These are phyloP conservation scores for Moesziomyces antarcticus DNA, from an alignment of 1,284 basidiomycete genomes.

Conservation along the genomic window DNA sequence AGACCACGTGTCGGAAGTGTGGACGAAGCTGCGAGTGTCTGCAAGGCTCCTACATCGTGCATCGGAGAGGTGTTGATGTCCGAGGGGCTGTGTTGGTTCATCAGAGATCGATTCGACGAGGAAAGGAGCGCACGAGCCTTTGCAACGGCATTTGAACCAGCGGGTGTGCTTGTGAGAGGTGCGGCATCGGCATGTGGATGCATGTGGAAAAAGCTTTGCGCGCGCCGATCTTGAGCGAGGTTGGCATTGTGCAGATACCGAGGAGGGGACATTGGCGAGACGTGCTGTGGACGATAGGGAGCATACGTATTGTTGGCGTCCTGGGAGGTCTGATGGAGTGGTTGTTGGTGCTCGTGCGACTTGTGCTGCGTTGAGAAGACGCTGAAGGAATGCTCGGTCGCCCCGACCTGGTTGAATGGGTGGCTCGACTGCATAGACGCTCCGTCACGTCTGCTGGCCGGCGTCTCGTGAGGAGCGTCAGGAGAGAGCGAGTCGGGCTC, in stretches of 20 bases:
- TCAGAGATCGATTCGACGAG: too few species aligned
- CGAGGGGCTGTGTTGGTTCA: slow-evolving; percentile 8
- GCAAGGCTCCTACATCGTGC: slow-evolving; percentile 4
- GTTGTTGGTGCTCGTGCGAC: slow-evolving; percentile 3
- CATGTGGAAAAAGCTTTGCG: slow-evolving; percentile 3
- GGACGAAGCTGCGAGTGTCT: neutral
- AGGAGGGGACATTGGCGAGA: slow-evolving; percentile 6
- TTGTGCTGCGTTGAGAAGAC: slow-evolving; percentile 1
- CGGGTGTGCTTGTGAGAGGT: slow-evolving; percentile 1
- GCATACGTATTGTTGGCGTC: neutral
- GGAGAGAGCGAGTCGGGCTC: slow-evolving; percentile 14
- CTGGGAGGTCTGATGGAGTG: neutral
- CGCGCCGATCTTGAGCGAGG: slow-evolving; percentile 10
- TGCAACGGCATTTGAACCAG: neutral
- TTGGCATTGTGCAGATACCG: slow-evolving; percentile 2
- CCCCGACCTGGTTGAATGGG: neutral
- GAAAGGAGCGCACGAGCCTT: neutral
- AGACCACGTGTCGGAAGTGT: neutral
- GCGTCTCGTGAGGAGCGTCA: neutral
- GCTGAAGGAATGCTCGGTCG: neutral
- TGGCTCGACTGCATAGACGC: neutral
- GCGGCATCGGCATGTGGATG: neutral
- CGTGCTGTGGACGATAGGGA: slow-evolving; percentile 8
- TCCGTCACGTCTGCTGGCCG: neutral
- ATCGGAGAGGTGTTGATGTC: slow-evolving; percentile 17